Percentiles rank a stretch among this genome's conserved stretches.
Conservation (phyloP, 148 eudicot species). For the Rhododendron molle region DNA sequence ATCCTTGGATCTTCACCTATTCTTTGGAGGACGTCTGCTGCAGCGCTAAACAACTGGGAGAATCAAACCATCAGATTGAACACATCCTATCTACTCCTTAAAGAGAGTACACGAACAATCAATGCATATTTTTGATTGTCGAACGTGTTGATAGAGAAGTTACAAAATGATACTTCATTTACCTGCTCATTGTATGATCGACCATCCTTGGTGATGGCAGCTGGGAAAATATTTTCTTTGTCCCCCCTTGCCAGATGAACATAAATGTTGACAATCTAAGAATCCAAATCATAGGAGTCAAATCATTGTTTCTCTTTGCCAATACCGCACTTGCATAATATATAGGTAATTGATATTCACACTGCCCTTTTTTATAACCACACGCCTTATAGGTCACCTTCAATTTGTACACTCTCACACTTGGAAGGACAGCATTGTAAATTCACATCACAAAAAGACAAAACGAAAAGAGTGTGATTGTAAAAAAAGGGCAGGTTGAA, state of each 20-base stretch:
- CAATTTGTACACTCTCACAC: background rate
- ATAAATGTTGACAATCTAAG: slow-evolving; percentile 85
- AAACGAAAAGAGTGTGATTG: background rate
- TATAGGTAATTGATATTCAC: background rate
- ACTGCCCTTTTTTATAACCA: background rate
- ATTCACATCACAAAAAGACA: background rate
- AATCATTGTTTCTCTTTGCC: background rate
- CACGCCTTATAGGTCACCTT: background rate
- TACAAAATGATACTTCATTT: background rate
- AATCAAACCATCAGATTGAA: slow-evolving; percentile 6
- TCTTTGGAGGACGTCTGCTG: slow-evolving; percentile 68
- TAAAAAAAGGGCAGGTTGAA: background rate
- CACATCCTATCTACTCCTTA: background rate
- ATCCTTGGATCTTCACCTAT: slow-evolving; percentile 82
- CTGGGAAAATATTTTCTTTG: slow-evolving; percentile 64
- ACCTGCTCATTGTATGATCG: slow-evolving; percentile 97
- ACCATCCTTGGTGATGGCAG: slow-evolving; percentile 90
- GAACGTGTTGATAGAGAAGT: background rate
- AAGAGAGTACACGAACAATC: background rate
- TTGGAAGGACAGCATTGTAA: too few relatives aligned
- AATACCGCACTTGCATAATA: background rate
- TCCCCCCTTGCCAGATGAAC: slow-evolving; percentile 95
- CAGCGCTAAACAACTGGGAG: slow-evolving; percentile 79
- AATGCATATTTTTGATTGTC: background rate
- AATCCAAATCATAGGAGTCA: slow-evolving; percentile 12